Base-by-base conservation (phyloP, 73 alveolate genomes). In the Paramecium pentaurelia region DNA sequence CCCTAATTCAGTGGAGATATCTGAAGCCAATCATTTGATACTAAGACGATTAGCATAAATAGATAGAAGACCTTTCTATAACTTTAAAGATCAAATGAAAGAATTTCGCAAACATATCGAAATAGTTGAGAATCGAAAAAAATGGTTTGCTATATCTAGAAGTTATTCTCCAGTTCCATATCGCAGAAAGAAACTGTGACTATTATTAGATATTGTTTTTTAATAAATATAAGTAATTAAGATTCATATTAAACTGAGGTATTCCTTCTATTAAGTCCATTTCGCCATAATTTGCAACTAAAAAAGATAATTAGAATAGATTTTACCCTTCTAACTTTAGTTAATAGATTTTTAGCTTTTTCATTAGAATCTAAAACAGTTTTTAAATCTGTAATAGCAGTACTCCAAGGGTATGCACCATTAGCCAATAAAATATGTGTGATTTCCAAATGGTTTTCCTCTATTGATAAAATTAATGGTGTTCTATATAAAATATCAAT, bases 331-430 rank as follows among this genome's bases (percentile, higher is more conserved):
- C 91, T 80, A 47, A 42, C 91, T 80, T 42, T 45, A 16, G 91
- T 80, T 32, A 80, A 42, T 6, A 80, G 45, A 42, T 47, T 27
- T 80, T 80, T 80, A 45, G 91, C 91, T 25, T 80, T 80, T 27
- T 34, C 64, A 80, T 80, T 80, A 9, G 34, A 22, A 10, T 47
- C 58, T 25, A 80, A 32, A 7, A 34, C 47, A 11, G 49, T 12
- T 18, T 47, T 80, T 12, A 80, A 80, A 80, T 80, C 91, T 25
- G 91, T 25, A 20, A 80, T n/a, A 18, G 91, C 77, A 32, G 91
- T 80, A 42, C 64, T 32, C 91, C 91, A 80, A 42, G 91, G 91
- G 28, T 80, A 80, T 22, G 91, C 91, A 14, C 91, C 91, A 28
- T 80, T 11, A 9, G 11, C n/a, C 75, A 80, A 80, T 44, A 80